Evolutionary conservation across 352 stramenopile genomes (phyloP), one percentile per base, ranked within the genome.

Genomic region (Thraustochytrium striatum): DNA sequence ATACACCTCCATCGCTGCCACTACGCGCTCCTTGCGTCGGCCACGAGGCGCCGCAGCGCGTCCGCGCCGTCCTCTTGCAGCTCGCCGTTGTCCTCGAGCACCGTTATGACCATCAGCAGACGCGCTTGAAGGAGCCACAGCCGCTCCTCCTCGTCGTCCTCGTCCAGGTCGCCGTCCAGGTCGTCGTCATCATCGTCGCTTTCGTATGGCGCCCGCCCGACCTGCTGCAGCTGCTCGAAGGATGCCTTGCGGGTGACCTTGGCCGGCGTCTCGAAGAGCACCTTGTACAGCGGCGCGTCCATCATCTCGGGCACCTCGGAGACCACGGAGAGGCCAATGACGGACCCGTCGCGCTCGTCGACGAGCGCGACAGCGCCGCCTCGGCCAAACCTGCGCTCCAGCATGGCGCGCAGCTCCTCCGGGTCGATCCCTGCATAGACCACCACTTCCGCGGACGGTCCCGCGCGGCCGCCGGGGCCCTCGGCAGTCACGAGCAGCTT

Each of bases 1-100:
- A 57, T 82, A 82, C 2, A 57, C 55, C 8, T 78, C 61, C 1
- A 82, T 41, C 0, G 75, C 75, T 1, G 52, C 75, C 2, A 41
- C n/a, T 16, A 79, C 41, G 1, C 58, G 36, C 1, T 47, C 61
- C 41, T 82, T 62, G 61, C 61, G 61, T 57, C 50, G 16, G 35
- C 3, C 13, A 52, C 61, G 35, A 57, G 33, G 3, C 32, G 19
- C 3, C 70, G 35, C 13, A 82, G 7, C 2, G 30, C 28, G 44
- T 59, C 35, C 25, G 75, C 62, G 21, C 59, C 33, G 19, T 21
- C n/a, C 55, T 47, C 38, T 3, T 30, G 9, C 19, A 82, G 28
- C 13, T 50, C 36, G 32, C 33, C 28, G 11, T 69, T 47, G n/a
- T 78, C 30, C 30, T 57, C 30, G 32, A 82, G 69, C 33, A 61